A percentile compares a stretch with the other conserved stretches of the same genome.
Conservation (phyloP, 257 asterid genomes). For the Forsythia suspensa region DNA sequence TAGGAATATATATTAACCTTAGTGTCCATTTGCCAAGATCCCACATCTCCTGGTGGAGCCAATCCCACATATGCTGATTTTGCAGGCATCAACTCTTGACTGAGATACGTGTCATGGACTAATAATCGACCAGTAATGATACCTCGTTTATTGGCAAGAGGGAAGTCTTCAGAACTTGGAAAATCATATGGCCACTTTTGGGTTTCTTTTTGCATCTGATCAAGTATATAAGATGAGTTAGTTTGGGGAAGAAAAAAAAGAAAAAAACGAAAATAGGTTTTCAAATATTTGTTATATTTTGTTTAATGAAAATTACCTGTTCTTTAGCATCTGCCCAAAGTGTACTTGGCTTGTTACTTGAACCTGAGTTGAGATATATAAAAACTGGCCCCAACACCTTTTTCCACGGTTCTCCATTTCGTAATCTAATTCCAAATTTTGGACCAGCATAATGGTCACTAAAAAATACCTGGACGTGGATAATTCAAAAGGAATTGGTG, state of each 20-base stretch:
- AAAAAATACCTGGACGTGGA: slow-evolving; percentile 36
- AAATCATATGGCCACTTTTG: slow-evolving; percentile 83
- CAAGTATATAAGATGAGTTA: not conserved
- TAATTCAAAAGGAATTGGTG: not conserved
- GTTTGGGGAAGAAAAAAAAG: not conserved
- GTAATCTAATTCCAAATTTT: slow-evolving; percentile 30
- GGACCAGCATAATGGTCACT: slow-evolving; percentile 62
- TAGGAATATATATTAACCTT: slow-evolving; percentile 34
- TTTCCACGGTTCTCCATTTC: slow-evolving; percentile 57
- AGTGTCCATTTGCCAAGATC: slow-evolving; percentile 73
- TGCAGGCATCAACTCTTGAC: slow-evolving; percentile 28
- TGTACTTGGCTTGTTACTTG: slow-evolving; percentile 18
- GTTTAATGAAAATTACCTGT: slow-evolving; percentile 39
- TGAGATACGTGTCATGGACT: slow-evolving; percentile 50
- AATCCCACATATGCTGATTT: slow-evolving; percentile 64
- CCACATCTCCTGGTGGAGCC: slow-evolving; percentile 65
- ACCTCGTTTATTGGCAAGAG: slow-evolving; percentile 52
- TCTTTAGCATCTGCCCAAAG: slow-evolving; percentile 70
- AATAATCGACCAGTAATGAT: slow-evolving; percentile 55
- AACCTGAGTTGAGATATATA: slow-evolving; percentile 56
- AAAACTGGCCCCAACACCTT: slow-evolving; percentile 70
- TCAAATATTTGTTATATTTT: not conserved
- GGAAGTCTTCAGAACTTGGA: slow-evolving; percentile 53
- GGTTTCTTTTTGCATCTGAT: slow-evolving; percentile 47
- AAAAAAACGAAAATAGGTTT: not conserved